Percentiles rank a stretch among this genome's conserved stretches.
phyloP scores from a whole-genome alignment of 2,329 filamentous ascomycete species.

The Epichloe sp. region DNA sequence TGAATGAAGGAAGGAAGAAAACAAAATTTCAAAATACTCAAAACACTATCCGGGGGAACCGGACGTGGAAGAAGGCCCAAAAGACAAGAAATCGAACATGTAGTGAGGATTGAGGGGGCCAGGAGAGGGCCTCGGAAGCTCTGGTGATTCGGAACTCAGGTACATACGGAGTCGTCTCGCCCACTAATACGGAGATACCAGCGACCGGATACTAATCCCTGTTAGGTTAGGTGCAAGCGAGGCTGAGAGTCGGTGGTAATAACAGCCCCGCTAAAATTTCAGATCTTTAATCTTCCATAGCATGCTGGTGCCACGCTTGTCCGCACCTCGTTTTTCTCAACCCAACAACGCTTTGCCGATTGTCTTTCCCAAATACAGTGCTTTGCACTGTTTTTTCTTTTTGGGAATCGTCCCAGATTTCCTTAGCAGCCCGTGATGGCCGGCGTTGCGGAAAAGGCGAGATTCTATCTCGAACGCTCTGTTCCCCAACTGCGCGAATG shows the following conservation, averaged over 20 bases:
- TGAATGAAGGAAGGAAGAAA: neutral
- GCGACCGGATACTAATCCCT: neutral
- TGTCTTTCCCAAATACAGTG: neutral
- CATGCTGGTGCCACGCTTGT: slow-evolving; percentile 18
- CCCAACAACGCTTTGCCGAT: neutral
- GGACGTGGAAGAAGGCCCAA: slow-evolving; percentile 7
- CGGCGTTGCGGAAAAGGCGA: slow-evolving; percentile 80
- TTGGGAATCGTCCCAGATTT: neutral
- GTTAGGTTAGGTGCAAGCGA: neutral
- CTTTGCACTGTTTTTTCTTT: neutral
- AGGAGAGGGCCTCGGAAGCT: slow-evolving; percentile 6
- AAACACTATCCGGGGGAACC: slow-evolving; percentile 20
- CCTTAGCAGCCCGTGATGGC: slow-evolving; percentile 45
- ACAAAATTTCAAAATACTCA: slow-evolving; percentile 6
- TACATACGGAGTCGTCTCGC: no score
- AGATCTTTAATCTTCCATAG: slow-evolving; percentile 38
- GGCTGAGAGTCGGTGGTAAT: neutral
- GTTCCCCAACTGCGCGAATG: slow-evolving; percentile 88
- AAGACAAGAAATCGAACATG: slow-evolving; percentile 1
- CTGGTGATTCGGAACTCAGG: no score
- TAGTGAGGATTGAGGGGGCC: neutral
- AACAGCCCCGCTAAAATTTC: slow-evolving; percentile 13
- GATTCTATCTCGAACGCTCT: slow-evolving; percentile 85
- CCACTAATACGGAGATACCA: neutral
- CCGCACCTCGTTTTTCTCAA: neutral